Percentiles rank a stretch among this genome's conserved stretches.
Evolutionary conservation across 495 filamentous ascomycete genomes (phyloP).

Genomic region (Letharia columbiana): DNA sequence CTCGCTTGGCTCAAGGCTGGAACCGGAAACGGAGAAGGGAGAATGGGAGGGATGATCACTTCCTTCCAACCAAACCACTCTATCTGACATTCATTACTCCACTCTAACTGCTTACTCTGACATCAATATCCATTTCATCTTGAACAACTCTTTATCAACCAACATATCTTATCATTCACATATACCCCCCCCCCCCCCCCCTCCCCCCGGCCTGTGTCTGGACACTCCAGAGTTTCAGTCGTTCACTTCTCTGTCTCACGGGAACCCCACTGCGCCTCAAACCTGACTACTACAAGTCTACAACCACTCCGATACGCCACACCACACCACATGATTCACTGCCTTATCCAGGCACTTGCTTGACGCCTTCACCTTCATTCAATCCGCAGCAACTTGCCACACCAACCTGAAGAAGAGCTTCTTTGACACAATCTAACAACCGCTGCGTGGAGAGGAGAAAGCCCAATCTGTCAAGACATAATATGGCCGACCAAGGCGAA

Average conservation of each 20-base stretch:
- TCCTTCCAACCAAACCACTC: too few species aligned
- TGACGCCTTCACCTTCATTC: background rate
- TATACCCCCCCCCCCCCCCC: background rate
- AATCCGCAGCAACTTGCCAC: background rate
- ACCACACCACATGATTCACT: background rate
- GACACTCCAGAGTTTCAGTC: background rate
- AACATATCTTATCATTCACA: background rate
- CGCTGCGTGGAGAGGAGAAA: background rate
- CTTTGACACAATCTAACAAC: background rate
- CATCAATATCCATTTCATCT: background rate
- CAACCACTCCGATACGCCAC: background rate
- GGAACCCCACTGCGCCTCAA: background rate
- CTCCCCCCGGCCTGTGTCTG: too few species aligned
- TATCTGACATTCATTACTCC: too few species aligned
- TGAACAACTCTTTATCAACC: too few species aligned
- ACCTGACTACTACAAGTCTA: background rate
- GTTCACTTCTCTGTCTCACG: background rate
- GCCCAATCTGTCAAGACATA: background rate
- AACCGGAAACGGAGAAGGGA: too few species aligned
- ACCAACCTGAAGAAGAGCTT: background rate
- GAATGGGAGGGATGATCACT: too few species aligned
- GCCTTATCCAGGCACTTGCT: background rate
- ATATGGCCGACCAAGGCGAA: conserved; percentile 28
- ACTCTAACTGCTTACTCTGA: background rate
- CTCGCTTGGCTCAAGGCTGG: too few species aligned